These are phyloP conservation scores for Botryotinia narcissicola DNA, from an alignment of 2,329 filamentous ascomycete genomes.

Conservation along the genomic window DNA sequence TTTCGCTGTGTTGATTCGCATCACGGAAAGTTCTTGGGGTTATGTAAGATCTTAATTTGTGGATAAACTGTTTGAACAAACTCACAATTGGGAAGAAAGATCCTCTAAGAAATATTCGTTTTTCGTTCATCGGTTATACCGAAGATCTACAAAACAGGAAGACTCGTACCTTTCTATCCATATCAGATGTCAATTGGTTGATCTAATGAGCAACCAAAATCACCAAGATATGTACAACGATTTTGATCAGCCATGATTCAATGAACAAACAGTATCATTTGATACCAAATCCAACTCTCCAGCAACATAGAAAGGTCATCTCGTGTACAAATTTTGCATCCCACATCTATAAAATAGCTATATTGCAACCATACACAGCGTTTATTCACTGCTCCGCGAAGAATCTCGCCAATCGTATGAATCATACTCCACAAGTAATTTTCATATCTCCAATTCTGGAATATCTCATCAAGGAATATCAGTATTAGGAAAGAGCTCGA, in stretches of 20 bases:
- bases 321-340: background rate
- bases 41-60: background rate
- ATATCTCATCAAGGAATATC: too few species aligned
- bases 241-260: background rate
- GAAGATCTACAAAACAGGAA: background rate
- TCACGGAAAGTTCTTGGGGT: background rate
- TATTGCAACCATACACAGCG: background rate
- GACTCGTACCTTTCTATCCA: background rate
- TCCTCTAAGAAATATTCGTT: background rate
- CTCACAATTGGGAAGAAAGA: too few species aligned
- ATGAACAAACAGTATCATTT: background rate
- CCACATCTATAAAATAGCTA: background rate
- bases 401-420: too few species aligned
- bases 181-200: too few species aligned
- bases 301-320: background rate
- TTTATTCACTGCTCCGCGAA: background rate
- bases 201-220: too few species aligned
- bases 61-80: background rate
- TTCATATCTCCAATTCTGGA: background rate
- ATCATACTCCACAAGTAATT: too few species aligned
- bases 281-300: background rate
- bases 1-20: background rate
- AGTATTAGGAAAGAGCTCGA: too few species aligned
- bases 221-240: background rate
- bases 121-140: fast-evolving